Conservation (phyloP, 768 basidiomycete genomes). For the Pleurotus platypus region DNA sequence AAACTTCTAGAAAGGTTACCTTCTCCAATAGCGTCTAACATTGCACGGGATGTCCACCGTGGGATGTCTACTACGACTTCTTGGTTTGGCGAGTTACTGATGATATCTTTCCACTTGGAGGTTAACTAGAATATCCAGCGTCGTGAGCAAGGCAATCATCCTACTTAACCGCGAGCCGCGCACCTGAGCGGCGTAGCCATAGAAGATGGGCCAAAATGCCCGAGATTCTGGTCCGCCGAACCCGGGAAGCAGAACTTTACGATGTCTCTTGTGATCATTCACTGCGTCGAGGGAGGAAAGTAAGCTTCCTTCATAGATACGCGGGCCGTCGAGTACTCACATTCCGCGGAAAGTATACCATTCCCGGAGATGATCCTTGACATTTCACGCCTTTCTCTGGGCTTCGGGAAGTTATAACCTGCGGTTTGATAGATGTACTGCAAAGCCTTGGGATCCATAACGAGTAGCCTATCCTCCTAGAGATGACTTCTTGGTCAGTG, state of each 20-base stretch:
- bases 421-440: slow-evolving; percentile 41
- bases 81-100: slow-evolving; percentile 22
- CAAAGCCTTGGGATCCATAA: slow-evolving; percentile 47
- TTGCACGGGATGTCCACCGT: slow-evolving; percentile 38
- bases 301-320: not conserved
- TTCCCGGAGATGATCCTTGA: slow-evolving; percentile 30
- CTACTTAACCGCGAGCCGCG: not conserved
- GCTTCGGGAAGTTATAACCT: slow-evolving; percentile 40
- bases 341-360: slow-evolving; percentile 37
- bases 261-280: slow-evolving; percentile 41
- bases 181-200: slow-evolving; percentile 29
- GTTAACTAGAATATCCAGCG: slow-evolving; percentile 24
- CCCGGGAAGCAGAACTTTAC: slow-evolving; percentile 42
- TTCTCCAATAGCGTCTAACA: slow-evolving; percentile 48
- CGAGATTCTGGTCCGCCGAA: slow-evolving; percentile 43
- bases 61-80: slow-evolving; percentile 30
- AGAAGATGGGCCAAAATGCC: slow-evolving; percentile 38
- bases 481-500: not conserved
- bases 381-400: slow-evolving; percentile 30
- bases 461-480: slow-evolving; percentile 40
- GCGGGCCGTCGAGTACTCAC: slow-evolving; percentile 17
- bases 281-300: slow-evolving; percentile 15
- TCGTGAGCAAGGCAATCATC: not conserved
- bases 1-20: slow-evolving; percentile 22
- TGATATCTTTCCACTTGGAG: slow-evolving; percentile 35